Evolutionary conservation across 305 asterid species (phyloP).

Genomic region (Solanum chacoense): DNA sequence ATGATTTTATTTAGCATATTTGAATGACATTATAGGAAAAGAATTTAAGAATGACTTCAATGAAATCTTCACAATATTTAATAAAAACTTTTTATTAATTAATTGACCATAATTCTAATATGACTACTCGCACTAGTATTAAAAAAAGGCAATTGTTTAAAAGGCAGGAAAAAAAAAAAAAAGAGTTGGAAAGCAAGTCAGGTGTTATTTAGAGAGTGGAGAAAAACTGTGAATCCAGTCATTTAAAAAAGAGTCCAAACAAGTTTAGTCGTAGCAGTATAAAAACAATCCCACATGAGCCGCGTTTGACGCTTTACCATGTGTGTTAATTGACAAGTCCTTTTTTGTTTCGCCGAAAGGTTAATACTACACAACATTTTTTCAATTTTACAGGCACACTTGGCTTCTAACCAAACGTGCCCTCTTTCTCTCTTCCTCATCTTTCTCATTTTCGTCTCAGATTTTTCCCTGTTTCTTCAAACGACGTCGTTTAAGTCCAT

Average conservation of each 20-base stretch:
- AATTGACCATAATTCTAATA: not conserved
- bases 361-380: not conserved
- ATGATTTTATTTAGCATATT: not conserved
- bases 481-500: constrained; percentile 18
- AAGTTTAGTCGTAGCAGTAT: not conserved
- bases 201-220: not conserved
- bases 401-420: constrained; percentile 11
- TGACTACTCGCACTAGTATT: not conserved
- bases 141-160: not conserved
- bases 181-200: not conserved
- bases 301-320: constrained; percentile 1
- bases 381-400: constrained; percentile 1
- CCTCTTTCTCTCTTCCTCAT: not conserved
- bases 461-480: not conserved
- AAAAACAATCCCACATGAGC: not conserved
- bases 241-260: not conserved
- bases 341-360: constrained; percentile 26
- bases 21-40: not conserved
- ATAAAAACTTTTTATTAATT: no score
- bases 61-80: not conserved
- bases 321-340: constrained; percentile 4
- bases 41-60: not conserved
- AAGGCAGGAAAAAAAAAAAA: not conserved
- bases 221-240: not conserved
- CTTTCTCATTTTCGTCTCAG: not conserved